Percentiles rank a stretch among this genome's conserved stretches.
These are phyloP conservation scores for Epicoccum nigrum DNA, from an alignment of 2,329 filamentous ascomycete genomes.

Conservation along the genomic window DNA sequence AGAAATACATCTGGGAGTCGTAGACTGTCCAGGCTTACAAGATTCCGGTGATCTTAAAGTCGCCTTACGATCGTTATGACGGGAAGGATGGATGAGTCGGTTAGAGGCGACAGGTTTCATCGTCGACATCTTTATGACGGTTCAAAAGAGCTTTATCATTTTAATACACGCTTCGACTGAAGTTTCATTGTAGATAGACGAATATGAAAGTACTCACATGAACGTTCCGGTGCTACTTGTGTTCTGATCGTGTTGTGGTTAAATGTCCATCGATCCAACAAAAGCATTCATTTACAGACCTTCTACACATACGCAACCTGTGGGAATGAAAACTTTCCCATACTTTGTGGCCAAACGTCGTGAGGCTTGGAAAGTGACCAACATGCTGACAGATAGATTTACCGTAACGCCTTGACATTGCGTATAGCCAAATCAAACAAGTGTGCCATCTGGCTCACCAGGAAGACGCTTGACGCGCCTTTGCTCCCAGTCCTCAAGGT, in stretches of 20 bases:
- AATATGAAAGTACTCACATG: conserved; percentile 12
- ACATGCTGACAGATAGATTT: background rate
- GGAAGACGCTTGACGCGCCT: conserved; percentile 88
- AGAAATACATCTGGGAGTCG: background rate
- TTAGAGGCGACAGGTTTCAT: conserved; percentile 6
- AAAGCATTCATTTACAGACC: background rate
- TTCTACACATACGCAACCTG: background rate
- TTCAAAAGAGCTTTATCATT: conserved; percentile 14
- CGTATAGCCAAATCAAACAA: conserved; percentile 50
- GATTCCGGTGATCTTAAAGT: background rate
- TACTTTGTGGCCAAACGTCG: background rate
- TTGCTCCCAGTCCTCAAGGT: conserved; percentile 96
- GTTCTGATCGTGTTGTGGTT: too few relatives aligned
- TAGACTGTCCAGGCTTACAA: background rate
- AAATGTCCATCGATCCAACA: background rate
- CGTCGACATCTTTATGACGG: conserved; percentile 13
- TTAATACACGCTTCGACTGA: conserved; percentile 19
- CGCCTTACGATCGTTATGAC: conserved; percentile 18
- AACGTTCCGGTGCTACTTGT: background rate
- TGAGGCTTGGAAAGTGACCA: background rate
- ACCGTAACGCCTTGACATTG: conserved; percentile 8
- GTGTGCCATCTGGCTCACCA: conserved; percentile 85
- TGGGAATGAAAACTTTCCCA: background rate
- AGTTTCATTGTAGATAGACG: conserved; percentile 12
- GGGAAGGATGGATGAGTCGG: conserved; percentile 2